These are phyloP conservation scores for Quercus bicolor DNA, from an alignment of 306 rosid genomes.

Conservation along the genomic window DNA sequence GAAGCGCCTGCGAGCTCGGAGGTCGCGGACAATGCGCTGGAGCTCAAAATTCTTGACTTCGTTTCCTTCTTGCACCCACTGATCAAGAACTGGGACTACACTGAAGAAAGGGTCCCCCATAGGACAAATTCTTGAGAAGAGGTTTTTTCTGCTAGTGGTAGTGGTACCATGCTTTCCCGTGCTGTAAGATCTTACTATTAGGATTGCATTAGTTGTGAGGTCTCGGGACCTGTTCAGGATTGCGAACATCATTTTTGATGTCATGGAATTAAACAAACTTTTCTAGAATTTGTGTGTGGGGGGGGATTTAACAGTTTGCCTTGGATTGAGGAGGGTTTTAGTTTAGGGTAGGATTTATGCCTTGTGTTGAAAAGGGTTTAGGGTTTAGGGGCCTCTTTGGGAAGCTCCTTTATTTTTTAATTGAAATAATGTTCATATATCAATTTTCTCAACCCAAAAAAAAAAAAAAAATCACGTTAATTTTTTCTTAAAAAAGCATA, in stretches of 20 bases:
- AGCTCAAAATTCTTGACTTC: constrained; percentile 21
- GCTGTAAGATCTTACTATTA: constrained; percentile 22
- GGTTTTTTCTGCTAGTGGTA: constrained; percentile 25
- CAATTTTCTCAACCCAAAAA: too few species aligned
- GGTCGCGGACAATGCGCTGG: constrained; percentile 35
- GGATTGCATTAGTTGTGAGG: constrained; percentile 5
- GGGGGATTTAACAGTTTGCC: too few species aligned
- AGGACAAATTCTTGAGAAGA: constrained; percentile 54
- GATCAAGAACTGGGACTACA: constrained; percentile 51
- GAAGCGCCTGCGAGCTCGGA: constrained; percentile 45
- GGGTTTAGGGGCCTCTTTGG: not conserved
- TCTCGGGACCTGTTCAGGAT: constrained; percentile 22
- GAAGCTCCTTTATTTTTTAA: not conserved
- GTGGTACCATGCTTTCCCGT: constrained; percentile 9
- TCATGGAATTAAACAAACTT: constrained; percentile 1
- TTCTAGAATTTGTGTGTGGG: not conserved
- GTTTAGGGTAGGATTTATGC: not conserved
- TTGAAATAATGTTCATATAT: too few species aligned
- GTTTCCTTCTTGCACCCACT: constrained; percentile 49
- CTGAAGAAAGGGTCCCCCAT: constrained; percentile 57
- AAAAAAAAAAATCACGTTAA: too few species aligned
- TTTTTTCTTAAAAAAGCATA: too few species aligned
- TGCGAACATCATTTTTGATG: constrained; percentile 21
- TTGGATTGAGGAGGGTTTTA: not conserved
- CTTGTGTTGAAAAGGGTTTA: not conserved